A percentile compares a stretch with the other conserved stretches of the same genome.
Conservation (phyloP, 192 early-diverging fungal species). For the Entomortierella beljakovae region DNA sequence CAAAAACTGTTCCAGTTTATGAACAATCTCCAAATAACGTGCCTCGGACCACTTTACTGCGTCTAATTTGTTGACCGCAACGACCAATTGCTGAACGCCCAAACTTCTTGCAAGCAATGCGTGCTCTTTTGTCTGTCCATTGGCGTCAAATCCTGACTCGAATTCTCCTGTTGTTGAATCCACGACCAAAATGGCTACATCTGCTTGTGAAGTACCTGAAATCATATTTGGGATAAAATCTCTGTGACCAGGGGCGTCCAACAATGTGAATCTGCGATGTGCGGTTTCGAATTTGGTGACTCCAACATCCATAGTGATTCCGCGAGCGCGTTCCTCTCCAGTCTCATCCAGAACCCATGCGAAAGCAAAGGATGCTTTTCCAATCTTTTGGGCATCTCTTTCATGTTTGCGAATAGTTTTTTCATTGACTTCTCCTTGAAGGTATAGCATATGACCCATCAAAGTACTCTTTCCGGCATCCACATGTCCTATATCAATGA, state of each 20-base stretch:
- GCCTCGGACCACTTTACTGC: slow-evolving; percentile 84
- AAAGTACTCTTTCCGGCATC: slow-evolving; percentile 97
- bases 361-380: slow-evolving; percentile 95
- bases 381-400: slow-evolving; percentile 90
- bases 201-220: slow-evolving; percentile 92
- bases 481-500: slow-evolving; percentile 78
- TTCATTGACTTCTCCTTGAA: slow-evolving; percentile 90
- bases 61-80: slow-evolving; percentile 98
- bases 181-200: slow-evolving; percentile 94
- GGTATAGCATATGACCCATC: slow-evolving; percentile 95
- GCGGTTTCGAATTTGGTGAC: slow-evolving; percentile 89
- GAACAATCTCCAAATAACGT: slow-evolving; percentile 82
- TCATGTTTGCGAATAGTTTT: slow-evolving; percentile 89
- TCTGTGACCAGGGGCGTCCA: slow-evolving; percentile 97
- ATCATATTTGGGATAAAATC: slow-evolving; percentile 99
- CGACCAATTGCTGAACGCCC: slow-evolving; percentile 91
- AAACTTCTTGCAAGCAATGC: slow-evolving; percentile 90
- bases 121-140: slow-evolving; percentile 98
- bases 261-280: slow-evolving; percentile 81
- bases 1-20: slow-evolving; percentile 78
- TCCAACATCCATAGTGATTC: slow-evolving; percentile 98
- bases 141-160: slow-evolving; percentile 93
- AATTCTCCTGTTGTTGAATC: slow-evolving; percentile 92
- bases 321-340: slow-evolving; percentile 89
- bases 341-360: slow-evolving; percentile 99